Percentiles rank a stretch among this genome's conserved stretches.
Evolutionary conservation across 2,329 filamentous ascomycete species (phyloP).

Genomic region (Fusarium sp.): DNA sequence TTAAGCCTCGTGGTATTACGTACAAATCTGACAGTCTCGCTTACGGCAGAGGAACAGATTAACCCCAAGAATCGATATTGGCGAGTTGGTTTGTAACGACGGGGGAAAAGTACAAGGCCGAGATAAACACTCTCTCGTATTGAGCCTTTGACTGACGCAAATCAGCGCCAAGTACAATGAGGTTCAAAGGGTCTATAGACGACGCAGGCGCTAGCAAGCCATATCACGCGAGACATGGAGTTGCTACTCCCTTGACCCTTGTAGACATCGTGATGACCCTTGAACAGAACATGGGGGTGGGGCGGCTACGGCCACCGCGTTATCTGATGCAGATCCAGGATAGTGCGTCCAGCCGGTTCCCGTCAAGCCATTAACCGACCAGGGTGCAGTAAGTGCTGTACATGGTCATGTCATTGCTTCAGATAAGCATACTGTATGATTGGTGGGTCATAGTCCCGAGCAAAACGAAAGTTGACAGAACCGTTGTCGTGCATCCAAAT

Average conservation of each 20-base stretch:
- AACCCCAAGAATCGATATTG: neutral
- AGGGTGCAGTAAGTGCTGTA: neutral
- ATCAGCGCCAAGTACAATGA: neutral
- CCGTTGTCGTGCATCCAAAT: constrained; percentile 3
- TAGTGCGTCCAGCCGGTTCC: constrained; percentile 17
- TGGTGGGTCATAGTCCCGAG: neutral
- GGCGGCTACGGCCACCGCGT: neutral
- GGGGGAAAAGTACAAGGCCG: neutral
- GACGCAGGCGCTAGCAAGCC: constrained; percentile 1
- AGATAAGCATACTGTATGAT: neutral
- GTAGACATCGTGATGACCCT: constrained; percentile 14
- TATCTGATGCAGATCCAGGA: constrained; percentile 12
- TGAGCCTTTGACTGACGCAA: neutral
- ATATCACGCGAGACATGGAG: constrained; percentile 5
- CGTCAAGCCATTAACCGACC: constrained; percentile 3
- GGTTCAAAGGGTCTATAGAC: neutral
- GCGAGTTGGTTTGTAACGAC: neutral
- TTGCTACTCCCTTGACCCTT: constrained; percentile 21
- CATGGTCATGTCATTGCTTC: neutral
- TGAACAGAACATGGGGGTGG: constrained; percentile 7
- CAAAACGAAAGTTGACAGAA: too few species aligned
- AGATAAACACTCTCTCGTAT: constrained; percentile 2
- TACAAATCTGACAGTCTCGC: neutral
- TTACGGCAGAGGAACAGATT: constrained; percentile 11
- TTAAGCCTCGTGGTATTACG: neutral